Percentiles rank a stretch among this genome's conserved stretches.
phyloP scores from a whole-genome alignment of 257 asterid species.

The Solanum tarijense region DNA sequence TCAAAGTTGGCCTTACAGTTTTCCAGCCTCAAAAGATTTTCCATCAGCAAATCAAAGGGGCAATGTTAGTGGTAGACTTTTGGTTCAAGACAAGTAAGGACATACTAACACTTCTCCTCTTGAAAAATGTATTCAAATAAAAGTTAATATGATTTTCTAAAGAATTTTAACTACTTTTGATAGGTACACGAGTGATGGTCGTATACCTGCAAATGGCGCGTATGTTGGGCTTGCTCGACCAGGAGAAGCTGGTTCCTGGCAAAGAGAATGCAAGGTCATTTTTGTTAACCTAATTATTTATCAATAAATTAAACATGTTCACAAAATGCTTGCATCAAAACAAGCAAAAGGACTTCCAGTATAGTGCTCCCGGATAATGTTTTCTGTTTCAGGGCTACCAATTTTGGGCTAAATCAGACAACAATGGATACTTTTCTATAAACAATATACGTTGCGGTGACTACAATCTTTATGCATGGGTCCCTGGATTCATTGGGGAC shows the following conservation, averaged over 20 bases:
- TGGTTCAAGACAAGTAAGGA: slow-evolving; percentile 41
- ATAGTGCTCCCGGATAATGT: not conserved
- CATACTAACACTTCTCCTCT: not conserved
- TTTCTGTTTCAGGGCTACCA: slow-evolving; percentile 49
- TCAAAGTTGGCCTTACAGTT: slow-evolving; percentile 59
- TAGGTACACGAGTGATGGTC: slow-evolving; percentile 28
- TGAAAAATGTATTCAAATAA: not conserved
- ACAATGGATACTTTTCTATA: slow-evolving; percentile 40
- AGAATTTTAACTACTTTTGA: not conserved
- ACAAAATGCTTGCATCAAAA: not conserved
- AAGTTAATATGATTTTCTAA: not conserved
- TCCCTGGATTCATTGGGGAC: slow-evolving; percentile 70
- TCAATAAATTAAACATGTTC: not conserved
- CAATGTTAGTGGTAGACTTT: slow-evolving; percentile 35
- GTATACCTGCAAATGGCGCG: slow-evolving; percentile 34
- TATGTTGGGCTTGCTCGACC: slow-evolving; percentile 58
- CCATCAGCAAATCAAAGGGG: slow-evolving; percentile 47
- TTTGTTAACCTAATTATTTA: not conserved
- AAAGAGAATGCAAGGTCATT: slow-evolving; percentile 58
- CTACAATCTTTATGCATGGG: slow-evolving; percentile 56
- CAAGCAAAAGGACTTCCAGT: not conserved
- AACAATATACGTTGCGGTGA: slow-evolving; percentile 30
- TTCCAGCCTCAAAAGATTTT: slow-evolving; percentile 48
- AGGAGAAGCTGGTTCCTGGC: slow-evolving; percentile 67
- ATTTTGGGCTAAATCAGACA: slow-evolving; percentile 52